Percentiles rank a stretch among this genome's conserved stretches.
These are phyloP conservation scores for Metschnikowia amazonensis DNA, from an alignment of 805 yeast genomes.

Conservation along the genomic window DNA sequence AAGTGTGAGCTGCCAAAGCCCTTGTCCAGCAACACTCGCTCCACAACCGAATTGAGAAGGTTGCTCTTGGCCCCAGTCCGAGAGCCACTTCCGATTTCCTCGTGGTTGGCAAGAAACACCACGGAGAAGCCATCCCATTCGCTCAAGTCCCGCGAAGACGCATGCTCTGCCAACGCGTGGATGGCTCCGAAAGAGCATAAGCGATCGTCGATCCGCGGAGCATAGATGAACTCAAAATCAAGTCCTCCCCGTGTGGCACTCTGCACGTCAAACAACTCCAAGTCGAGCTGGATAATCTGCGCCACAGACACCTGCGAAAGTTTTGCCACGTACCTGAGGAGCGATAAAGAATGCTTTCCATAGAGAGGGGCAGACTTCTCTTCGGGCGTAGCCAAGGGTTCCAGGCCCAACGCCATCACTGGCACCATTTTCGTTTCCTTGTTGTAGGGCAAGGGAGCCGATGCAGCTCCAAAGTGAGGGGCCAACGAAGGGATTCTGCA, in stretches of 20 bases:
- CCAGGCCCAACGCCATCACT: slow-evolving; percentile 26
- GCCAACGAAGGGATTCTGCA: slow-evolving; percentile 41
- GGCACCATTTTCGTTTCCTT: slow-evolving; percentile 39
- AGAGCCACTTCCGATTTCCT: slow-evolving; percentile 40
- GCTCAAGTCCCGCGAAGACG: slow-evolving; percentile 10
- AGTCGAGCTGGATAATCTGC: slow-evolving; percentile 30
- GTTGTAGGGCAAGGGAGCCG: slow-evolving; percentile 27
- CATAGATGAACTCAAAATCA: slow-evolving; percentile 33
- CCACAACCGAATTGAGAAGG: slow-evolving; percentile 24
- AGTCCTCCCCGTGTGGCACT: slow-evolving; percentile 37
- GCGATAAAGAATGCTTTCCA: slow-evolving; percentile 28
- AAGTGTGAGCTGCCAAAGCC: slow-evolving; percentile 6
- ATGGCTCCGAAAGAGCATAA: slow-evolving; percentile 38
- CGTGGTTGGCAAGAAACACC: slow-evolving; percentile 37
- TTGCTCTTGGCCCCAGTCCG: slow-evolving; percentile 40
- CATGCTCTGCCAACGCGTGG: slow-evolving; percentile 26
- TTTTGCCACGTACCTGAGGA: slow-evolving; percentile 31
- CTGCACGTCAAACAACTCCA: slow-evolving; percentile 38
- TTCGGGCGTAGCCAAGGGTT: slow-evolving; percentile 23
- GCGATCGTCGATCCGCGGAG: slow-evolving; percentile 41
- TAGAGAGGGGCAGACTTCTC: slow-evolving; percentile 27
- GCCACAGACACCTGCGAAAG: slow-evolving; percentile 22
- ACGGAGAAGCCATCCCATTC: slow-evolving; percentile 28
- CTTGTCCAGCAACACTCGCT: slow-evolving; percentile 11
- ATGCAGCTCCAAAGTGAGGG: slow-evolving; percentile 32